These are phyloP conservation scores for Conticribra weissflogii DNA, from an alignment of 108 stramenopile species.

Conservation along the genomic window DNA sequence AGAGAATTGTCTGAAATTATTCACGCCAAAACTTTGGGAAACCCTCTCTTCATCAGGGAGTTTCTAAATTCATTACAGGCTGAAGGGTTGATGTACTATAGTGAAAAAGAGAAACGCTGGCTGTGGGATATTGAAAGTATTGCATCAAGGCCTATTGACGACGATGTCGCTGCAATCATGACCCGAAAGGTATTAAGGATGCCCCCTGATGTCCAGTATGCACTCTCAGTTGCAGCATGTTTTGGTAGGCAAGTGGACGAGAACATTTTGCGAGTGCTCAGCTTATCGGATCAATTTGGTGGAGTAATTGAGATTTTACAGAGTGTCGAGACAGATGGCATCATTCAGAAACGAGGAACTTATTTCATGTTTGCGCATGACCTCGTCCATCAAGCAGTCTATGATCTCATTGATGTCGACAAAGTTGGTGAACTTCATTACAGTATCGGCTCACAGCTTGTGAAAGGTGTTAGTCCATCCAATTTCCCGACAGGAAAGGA, in stretches of 20 bases:
- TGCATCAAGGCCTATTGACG: background rate
- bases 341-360: background rate
- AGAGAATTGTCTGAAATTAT: background rate
- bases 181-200: background rate
- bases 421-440: constrained; percentile 8
- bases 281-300: background rate
- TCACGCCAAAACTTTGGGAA: background rate
- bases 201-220: background rate
- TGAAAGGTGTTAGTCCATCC: background rate
- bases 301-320: background rate
- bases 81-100: background rate
- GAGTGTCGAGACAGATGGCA: background rate
- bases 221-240: background rate
- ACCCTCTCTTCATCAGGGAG: background rate
- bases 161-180: background rate
- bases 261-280: background rate
- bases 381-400: background rate
- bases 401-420: background rate
- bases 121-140: background rate
- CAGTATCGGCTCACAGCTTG: constrained; percentile 6
- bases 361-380: background rate
- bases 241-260: background rate
- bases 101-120: no score
- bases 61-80: background rate
- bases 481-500: background rate